Evolutionary conservation across 1,284 basidiomycete species (phyloP).

Genomic region (Amylostereum areolatum): DNA sequence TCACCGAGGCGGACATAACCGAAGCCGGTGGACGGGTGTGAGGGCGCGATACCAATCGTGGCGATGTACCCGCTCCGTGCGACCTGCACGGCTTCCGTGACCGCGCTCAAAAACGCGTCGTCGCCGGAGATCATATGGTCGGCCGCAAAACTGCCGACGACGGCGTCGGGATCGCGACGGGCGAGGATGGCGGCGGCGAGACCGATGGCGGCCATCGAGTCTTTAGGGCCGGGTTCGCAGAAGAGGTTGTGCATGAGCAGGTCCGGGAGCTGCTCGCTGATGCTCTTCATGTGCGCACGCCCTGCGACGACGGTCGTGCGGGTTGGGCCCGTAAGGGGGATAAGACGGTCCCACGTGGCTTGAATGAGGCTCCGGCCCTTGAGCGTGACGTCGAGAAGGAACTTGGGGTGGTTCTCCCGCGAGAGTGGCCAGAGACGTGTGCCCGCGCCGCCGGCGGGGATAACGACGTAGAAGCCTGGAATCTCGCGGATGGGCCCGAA

Average conservation of each 20-base stretch:
- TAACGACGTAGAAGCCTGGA: conserved; percentile 83
- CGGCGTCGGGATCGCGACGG: conserved; percentile 65
- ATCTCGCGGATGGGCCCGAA: conserved; percentile 55
- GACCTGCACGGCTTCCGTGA: conserved; percentile 77
- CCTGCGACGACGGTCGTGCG: conserved; percentile 78
- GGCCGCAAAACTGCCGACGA: conserved; percentile 80
- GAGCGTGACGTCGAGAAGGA: conserved; percentile 75
- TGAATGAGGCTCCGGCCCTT: conserved; percentile 80
- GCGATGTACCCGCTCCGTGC: conserved; percentile 73
- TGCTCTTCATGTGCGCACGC: conserved; percentile 63
- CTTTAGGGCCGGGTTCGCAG: conserved; percentile 78
- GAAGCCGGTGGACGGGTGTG: conserved; percentile 78
- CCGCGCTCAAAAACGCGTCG: conserved; percentile 75
- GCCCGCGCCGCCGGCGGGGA: conserved; percentile 79
- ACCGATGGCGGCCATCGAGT: conserved; percentile 83
- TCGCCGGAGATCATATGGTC: conserved; percentile 87
- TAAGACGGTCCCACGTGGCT: conserved; percentile 79
- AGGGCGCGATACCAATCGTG: conserved; percentile 81
- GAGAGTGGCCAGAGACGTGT: conserved; percentile 84
- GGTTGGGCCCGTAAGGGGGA: conserved; percentile 62
- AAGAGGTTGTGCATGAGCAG: conserved; percentile 60
- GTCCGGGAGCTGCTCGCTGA: conserved; percentile 70
- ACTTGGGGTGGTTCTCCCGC: conserved; percentile 78
- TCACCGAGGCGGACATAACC: conserved; percentile 80
- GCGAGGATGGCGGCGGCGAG: conserved; percentile 79